Base-by-base conservation (phyloP, 176 grass and related monocot species). In the Alloteropsis semialata region DNA sequence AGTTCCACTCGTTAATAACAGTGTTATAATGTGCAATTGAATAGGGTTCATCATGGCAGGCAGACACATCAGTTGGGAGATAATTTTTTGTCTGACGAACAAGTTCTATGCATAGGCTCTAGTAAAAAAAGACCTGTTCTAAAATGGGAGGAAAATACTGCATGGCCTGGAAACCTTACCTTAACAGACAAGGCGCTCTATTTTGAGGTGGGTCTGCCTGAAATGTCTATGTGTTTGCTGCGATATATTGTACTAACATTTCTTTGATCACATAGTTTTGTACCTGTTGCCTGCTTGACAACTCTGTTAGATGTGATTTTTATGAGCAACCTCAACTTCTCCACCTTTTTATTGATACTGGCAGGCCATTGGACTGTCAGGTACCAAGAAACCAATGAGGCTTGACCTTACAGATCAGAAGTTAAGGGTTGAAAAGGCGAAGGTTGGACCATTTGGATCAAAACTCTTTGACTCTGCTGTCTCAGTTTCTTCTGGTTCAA, bases 121-220 rank as follows among this genome's bases (percentile, higher is more conserved):
- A 98, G 93, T 82, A 95, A 84, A 87, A 98, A 93, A 88, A 77
- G 93, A 33, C 96, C 93, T 73, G 93, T 98, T 65, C 88, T 98
- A 80, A 98, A 98, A 93, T 98, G 92, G 96, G 96, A 98, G 81
- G 76, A 93, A 62, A 98, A 93, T 64, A 90, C 85, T 81, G 96
- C 92, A 82, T 95, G 92, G 96, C 96, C 96, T 65, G 96, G 96
- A 85, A 85, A 92, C 78, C 81, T 98, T 72, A 98, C 92, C 76
- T 84, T 98, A 80, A 93, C 92, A 51, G 84, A 98, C 79, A 90
- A 84, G 56, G 96, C 96, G 58, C 85, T 98, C 29, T 98, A 98
- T 92, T 98, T 98, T 88, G 96, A 98, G 93, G 91, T 95, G 88
- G 69, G 75, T 33, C 49, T 64, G 46, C 84, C 79, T 78, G 60